Conservation (phyloP, 164 flowering plant genomes). For the Liquidambar formosana region DNA sequence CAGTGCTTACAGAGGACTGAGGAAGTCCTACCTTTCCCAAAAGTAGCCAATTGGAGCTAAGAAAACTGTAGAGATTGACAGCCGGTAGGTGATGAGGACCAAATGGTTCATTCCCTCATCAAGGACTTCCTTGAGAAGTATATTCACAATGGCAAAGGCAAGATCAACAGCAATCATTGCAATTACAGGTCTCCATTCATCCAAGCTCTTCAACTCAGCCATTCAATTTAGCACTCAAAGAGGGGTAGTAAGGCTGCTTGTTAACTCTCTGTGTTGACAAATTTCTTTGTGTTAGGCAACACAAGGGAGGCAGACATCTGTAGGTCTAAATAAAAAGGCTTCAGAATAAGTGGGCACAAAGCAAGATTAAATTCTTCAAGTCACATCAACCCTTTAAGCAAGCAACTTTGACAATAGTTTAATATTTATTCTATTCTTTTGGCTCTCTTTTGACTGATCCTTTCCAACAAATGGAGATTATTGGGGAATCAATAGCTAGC, state of each 20-base stretch:
- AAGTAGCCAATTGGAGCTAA: slow-evolving; percentile 69
- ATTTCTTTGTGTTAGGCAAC: slow-evolving; percentile 3
- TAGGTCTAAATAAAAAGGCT: slow-evolving; percentile 18
- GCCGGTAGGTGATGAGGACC: slow-evolving; percentile 64
- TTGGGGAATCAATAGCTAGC: slow-evolving; percentile 25
- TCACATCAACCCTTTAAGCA: slow-evolving; percentile 47
- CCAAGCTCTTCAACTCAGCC: slow-evolving; percentile 31
- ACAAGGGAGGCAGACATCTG: slow-evolving; percentile 5
- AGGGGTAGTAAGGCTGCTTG: not conserved
- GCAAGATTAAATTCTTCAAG: slow-evolving; percentile 54
- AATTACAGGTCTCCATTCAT: slow-evolving; percentile 53
- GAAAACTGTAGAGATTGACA: slow-evolving; percentile 43
- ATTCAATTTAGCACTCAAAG: slow-evolving; percentile 8
- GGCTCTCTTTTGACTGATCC: slow-evolving; percentile 27
- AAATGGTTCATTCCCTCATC: slow-evolving; percentile 54
- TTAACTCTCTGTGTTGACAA: not conserved
- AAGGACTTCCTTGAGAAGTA: slow-evolving; percentile 70
- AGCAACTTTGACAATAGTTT: slow-evolving; percentile 31
- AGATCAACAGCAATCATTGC: slow-evolving; percentile 56
- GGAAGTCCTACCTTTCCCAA: slow-evolving; percentile 56
- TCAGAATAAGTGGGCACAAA: slow-evolving; percentile 42
- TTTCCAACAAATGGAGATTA: slow-evolving; percentile 28
- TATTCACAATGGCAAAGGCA: slow-evolving; percentile 58
- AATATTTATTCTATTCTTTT: slow-evolving; percentile 28
- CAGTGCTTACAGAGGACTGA: not conserved